Evolutionary conservation across 805 yeast species (phyloP), one percentile per base, ranked within the genome.

Genomic region (Diddensiella santjacobensis): DNA sequence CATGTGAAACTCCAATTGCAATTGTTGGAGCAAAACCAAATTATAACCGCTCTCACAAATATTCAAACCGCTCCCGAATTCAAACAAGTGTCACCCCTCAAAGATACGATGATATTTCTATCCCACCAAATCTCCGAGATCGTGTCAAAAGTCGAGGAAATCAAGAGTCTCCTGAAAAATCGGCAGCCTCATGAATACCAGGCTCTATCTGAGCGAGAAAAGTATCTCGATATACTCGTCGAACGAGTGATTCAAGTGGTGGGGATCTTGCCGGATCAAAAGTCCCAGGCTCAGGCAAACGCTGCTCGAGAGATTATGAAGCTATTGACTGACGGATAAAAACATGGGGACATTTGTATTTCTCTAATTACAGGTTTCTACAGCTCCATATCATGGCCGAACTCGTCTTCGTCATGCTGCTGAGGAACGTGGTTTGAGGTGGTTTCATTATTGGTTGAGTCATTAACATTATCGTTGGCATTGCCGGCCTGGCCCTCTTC

Each of bases 401-500:
- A 50, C 13, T 58, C 61, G 18, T 50, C 57, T 30, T 54, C 52
- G 19, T 58, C 55, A 23, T 44, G 56, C 30, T 51, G 50, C 38
- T 45, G 31, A 26, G 31, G 13, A 8, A 13, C 31, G 13, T 26
- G 31, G 13, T 13, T 26, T 8, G 31, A 8, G 31, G 31, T 8
- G 31, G 31, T 26, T 26, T 26, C 31, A 13, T 26, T 26, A 26
- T 8, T 26, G 31, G 31, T 51, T 36, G 22, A 40, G 11, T 36
- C 50, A 10, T 53, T 50, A 17, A 18, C 38, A 15, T 45, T 33
- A 17, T 40, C 52, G 15, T 23, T 17, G 17, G 26, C 20, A 17
- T 26, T 37, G 19, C 22, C 15, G 5, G 22, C 38, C 20, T 43
- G 46, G 3, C 19, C 72, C 24, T 71, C 77, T 30, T 81, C 90